A percentile compares a stretch with the other conserved stretches of the same genome.
These are phyloP conservation scores for Tetradesmus obliquus DNA, from an alignment of 139 green algal species.

Conservation along the genomic window DNA sequence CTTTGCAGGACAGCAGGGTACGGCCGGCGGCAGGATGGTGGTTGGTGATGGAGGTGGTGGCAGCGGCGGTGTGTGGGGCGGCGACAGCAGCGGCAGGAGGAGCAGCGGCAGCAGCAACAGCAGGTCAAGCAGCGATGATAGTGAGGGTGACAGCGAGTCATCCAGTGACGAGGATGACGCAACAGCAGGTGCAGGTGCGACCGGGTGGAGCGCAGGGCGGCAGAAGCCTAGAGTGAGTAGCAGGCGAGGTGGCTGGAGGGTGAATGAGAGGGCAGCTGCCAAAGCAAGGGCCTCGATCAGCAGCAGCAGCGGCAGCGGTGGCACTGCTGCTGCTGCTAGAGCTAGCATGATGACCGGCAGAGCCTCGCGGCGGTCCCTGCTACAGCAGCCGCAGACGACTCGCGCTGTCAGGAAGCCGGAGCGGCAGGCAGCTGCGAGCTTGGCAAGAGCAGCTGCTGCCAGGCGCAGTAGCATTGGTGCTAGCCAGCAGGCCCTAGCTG, in stretches of 20 bases:
- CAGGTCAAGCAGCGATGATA: background rate
- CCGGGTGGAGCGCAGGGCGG: background rate
- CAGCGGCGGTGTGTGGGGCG: too few species aligned
- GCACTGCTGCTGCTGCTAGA: background rate
- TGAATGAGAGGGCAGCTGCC: background rate
- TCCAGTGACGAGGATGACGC: background rate
- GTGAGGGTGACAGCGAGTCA: background rate
- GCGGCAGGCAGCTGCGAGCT: background rate
- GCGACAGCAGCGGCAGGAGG: background rate
- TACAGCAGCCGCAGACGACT: background rate
- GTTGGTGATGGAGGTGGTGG: background rate
- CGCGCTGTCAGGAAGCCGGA: background rate
- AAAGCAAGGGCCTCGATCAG: background rate
- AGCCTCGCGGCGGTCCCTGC: background rate
- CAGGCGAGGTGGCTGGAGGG: background rate
- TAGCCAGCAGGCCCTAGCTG: background rate
- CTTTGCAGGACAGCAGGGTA: background rate
- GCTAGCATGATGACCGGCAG: background rate
- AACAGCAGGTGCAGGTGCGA: background rate
- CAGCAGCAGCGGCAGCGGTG: background rate
- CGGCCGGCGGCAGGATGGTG: background rate
- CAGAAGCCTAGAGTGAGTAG: background rate
- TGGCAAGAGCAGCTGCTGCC: background rate
- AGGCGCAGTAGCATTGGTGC: background rate
- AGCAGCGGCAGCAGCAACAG: background rate